Conservation (phyloP, 2,329 filamentous ascomycete species). For the Aureobasidium leucospermi region DNA sequence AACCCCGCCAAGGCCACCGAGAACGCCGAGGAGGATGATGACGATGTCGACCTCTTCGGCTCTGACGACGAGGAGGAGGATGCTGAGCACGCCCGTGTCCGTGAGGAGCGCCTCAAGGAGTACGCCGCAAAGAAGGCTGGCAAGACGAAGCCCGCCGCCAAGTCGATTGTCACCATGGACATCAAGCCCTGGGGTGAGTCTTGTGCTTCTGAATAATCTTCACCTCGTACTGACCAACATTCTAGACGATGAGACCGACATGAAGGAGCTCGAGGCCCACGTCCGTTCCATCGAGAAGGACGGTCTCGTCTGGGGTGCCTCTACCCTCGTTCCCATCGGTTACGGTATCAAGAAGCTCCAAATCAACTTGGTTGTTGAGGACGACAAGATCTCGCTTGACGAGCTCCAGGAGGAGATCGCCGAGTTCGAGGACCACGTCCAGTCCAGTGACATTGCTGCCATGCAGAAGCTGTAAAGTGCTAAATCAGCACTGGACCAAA, state of each 20-base stretch:
- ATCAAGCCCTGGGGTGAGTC: conserved; percentile 97
- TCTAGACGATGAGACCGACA: conserved; percentile 84
- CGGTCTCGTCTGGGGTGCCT: conserved; percentile 91
- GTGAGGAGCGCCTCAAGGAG: conserved; percentile 83
- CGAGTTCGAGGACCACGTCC: conserved; percentile 87
- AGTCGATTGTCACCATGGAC: conserved; percentile 92
- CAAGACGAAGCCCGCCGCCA: conserved; percentile 86
- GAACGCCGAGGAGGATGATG: conserved; percentile 62
- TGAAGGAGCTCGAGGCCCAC: conserved; percentile 69
- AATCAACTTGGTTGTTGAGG: conserved; percentile 96
- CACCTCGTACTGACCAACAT: conserved; percentile 19
- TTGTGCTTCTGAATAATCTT: neutral
- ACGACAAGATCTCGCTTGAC: conserved; percentile 84
- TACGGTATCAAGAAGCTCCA: conserved; percentile 99
- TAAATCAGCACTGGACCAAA: conserved; percentile 2
- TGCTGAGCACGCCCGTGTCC: conserved; percentile 72
- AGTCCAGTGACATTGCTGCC: conserved; percentile 83
- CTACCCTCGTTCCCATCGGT: conserved; percentile 81
- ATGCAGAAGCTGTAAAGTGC: conserved; percentile 81
- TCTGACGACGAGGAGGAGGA: conserved; percentile 92
- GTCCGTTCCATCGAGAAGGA: conserved; percentile 84
- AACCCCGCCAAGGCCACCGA: conserved; percentile 81
- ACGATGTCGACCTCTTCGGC: conserved; percentile 89
- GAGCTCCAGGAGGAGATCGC: conserved; percentile 84
- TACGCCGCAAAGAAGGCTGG: conserved; percentile 96